Evolutionary conservation across 2,329 filamentous ascomycete genomes (phyloP).

Genomic region (Cadophora sp.): DNA sequence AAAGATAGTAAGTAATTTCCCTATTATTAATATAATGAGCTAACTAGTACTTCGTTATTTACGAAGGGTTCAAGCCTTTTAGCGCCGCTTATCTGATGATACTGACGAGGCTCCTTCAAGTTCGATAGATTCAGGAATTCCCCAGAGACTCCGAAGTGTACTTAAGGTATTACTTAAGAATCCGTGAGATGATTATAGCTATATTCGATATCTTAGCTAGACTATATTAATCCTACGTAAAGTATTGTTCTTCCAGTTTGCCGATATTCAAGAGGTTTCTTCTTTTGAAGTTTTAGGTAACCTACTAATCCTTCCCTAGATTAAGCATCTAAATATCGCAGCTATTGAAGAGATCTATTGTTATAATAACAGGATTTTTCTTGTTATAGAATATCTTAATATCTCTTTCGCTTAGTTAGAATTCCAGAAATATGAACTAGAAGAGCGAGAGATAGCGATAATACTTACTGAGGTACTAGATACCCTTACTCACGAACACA

Average conservation of each 20-base stretch:
- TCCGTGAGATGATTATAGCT: background rate
- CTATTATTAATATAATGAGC: background rate
- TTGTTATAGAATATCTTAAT: background rate
- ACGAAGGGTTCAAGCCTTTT: background rate
- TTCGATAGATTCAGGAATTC: background rate
- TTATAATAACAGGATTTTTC: background rate
- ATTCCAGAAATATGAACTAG: constrained; percentile 3
- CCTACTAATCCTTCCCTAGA: background rate
- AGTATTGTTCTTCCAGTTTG: background rate
- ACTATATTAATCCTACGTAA: background rate
- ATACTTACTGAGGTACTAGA: background rate
- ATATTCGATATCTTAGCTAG: background rate
- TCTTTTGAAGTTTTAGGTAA: constrained; percentile 5
- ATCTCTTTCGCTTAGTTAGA: constrained; percentile 5
- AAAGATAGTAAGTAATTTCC: background rate
- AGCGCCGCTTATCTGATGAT: background rate
- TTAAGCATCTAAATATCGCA: background rate
- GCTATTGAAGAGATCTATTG: constrained; percentile 1
- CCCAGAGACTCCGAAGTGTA: background rate
- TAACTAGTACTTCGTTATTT: background rate
- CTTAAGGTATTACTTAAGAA: background rate
- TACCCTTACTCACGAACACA: background rate
- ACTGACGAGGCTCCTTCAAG: background rate
- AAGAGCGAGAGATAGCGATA: constrained; percentile 2
- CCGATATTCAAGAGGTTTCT: constrained; percentile 5